phyloP scores from a whole-genome alignment of 2,329 filamentous ascomycete species.

The Penicillium capsulatum region DNA sequence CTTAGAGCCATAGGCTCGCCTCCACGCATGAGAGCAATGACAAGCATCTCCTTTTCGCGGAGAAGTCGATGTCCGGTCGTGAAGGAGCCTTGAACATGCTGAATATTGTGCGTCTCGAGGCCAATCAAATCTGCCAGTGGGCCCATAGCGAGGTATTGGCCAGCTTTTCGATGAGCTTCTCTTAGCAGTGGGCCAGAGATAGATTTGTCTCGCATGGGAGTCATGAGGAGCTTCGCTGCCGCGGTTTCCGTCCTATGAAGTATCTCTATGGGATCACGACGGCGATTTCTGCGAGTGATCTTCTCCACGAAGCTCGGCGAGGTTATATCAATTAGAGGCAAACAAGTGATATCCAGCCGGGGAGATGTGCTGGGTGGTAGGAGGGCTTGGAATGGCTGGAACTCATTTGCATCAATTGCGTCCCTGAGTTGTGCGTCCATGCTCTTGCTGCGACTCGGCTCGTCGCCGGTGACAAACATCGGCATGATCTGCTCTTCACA shows the following conservation, averaged over 20 bases:
- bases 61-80: constrained; percentile 47
- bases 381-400: background rate
- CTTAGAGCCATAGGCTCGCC: constrained; percentile 61
- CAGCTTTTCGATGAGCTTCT: background rate
- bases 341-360: background rate
- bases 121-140: background rate
- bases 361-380: background rate
- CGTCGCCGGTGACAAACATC: constrained; percentile 54
- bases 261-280: background rate
- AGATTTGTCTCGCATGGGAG: background rate
- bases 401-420: background rate
- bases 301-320: background rate
- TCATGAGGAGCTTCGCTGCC: background rate
- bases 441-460: constrained; percentile 45
- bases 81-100: constrained; percentile 50
- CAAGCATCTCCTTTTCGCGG: constrained; percentile 49
- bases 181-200: background rate
- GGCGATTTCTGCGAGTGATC: background rate
- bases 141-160: background rate
- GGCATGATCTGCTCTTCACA: constrained; percentile 50
- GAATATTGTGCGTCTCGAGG: constrained; percentile 30
- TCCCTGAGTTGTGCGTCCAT: constrained; percentile 46
- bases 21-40: constrained; percentile 60
- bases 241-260: background rate
- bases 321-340: background rate